Base-by-base conservation (phyloP, 1,284 basidiomycete genomes). In the Microbotryum lychnidis-dioicae region DNA sequence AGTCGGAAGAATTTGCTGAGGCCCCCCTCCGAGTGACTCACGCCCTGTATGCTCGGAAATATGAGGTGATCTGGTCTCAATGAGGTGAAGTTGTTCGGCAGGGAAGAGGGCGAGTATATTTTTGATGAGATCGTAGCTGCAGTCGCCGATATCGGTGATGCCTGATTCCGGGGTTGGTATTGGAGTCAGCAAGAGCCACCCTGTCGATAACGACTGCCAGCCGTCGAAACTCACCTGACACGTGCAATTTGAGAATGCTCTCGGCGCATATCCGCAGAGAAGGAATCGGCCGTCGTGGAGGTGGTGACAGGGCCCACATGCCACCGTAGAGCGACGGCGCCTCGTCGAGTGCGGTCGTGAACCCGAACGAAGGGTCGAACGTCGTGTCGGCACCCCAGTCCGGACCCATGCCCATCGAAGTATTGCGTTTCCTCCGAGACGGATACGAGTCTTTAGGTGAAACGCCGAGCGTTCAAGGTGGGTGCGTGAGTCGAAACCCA, bases 11-110 rank as follows among this genome's bases (percentile, higher is more conserved):
- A 10, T 10, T 31, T 10, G 31, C 31, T 9, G 10, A 31, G 7
- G 2, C 31, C 31, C 31, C 9, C 31, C 25, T 4, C 25, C 31
- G 31, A 31, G 31, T 31, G 31, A 29, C 57, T n/a, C 44, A 57
- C 61, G 23, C 48, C 62, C 47, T 9, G 62, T 64, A 31, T 49
- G 12, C 0, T 49, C 44, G 1, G 20, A 16, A 33, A 67, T 7
- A 27, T 65, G 63, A 8, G 66, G 66, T 21, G 66, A 65, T 25
- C 51, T 27, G 8, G 29, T 23, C 53, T 67, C 66, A 33, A 67
- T 48, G 12, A 25, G 37, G 21, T 48, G 25, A 20, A 67, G 50
- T 27, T 67, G 66, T 6, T 33, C 9, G 0, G 66, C 66, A 4
- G 60, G 49, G 25, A 29, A 29, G 6, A 52, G 31, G 8, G 47